Conservation (phyloP, 2,329 filamentous ascomycete species). For the Ophiostoma novo-ulmi region DNA sequence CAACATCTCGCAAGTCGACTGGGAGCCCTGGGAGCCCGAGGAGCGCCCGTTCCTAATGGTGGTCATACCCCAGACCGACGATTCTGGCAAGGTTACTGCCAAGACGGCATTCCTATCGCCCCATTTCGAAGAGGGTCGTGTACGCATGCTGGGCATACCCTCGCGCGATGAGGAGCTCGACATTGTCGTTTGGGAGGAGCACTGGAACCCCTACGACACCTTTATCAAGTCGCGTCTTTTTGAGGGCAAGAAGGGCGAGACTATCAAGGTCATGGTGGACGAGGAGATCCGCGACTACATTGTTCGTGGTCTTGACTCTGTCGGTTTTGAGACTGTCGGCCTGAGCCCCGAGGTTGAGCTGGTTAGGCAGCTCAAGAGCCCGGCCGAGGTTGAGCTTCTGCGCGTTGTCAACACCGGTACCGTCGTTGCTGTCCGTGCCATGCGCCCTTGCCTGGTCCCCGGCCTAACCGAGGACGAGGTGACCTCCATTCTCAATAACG, state of each 20-base stretch:
- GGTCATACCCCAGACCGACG: conserved; percentile 10
- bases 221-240: conserved; percentile 4
- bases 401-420: conserved; percentile 15
- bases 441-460: conserved; percentile 14
- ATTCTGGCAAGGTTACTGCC: conserved; percentile 1
- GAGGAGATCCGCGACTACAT: conserved; percentile 17
- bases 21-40: conserved; percentile 18
- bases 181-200: conserved; percentile 17
- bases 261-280: conserved; percentile 15
- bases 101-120: conserved; percentile 14
- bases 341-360: conserved; percentile 11
- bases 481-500: neutral
- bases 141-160: conserved; percentile 15
- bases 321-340: conserved; percentile 9
- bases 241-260: neutral
- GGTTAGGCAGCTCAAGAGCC: conserved; percentile 9
- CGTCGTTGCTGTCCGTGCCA: conserved; percentile 11
- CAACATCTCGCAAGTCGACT: conserved; percentile 17
- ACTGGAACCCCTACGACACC: conserved; percentile 15
- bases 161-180: conserved; percentile 14
- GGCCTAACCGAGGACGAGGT: conserved; percentile 15
- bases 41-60: conserved; percentile 17
- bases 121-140: conserved; percentile 15
- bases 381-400: conserved; percentile 12
- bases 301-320: neutral